Conservation (phyloP, 78 protist species). For the Emiliania huxleyi region DNA sequence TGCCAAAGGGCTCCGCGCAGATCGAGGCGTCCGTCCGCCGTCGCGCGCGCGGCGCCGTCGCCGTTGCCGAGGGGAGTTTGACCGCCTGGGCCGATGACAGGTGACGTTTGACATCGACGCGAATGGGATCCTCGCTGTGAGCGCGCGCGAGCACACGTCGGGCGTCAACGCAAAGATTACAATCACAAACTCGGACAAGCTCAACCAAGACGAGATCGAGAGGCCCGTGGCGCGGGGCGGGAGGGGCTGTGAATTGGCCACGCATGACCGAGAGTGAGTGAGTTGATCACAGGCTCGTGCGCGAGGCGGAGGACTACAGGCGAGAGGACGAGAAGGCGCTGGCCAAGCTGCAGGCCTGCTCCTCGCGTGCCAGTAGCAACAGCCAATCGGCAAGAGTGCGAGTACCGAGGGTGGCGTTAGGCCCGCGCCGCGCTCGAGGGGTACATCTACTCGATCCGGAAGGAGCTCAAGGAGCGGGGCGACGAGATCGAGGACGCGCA, state of each 20-base stretch:
- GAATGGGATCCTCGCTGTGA: conserved; percentile 88
- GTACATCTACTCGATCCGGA: neutral
- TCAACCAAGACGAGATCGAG: neutral
- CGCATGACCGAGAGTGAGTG: conserved; percentile 21
- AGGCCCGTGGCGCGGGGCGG: too few relatives aligned
- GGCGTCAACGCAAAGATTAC: conserved; percentile 62
- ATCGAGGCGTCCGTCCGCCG: neutral
- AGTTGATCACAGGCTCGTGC: too few relatives aligned
- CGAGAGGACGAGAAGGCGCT: conserved; percentile 32
- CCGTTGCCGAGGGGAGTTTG: conserved; percentile 82
- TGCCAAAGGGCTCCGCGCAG: conserved; percentile 14
- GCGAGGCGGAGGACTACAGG: conserved; percentile 46
- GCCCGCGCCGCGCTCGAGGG: conserved; percentile 18
- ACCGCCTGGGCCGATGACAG: conserved; percentile 65
- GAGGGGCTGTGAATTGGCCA: too few relatives aligned
- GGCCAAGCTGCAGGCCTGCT: too few relatives aligned
- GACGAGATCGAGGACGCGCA: conserved; percentile 25
- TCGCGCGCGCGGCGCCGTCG: neutral
- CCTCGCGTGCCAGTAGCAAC: too few relatives aligned
- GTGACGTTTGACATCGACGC: conserved; percentile 92
- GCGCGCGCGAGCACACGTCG: conserved; percentile 95
- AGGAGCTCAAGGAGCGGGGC: neutral
- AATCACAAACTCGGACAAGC: neutral
- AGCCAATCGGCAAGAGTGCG: too few relatives aligned
- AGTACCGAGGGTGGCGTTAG: conserved; percentile 29